Conservation (phyloP, 139 green algal genomes). For the Choricystis sp. region DNA sequence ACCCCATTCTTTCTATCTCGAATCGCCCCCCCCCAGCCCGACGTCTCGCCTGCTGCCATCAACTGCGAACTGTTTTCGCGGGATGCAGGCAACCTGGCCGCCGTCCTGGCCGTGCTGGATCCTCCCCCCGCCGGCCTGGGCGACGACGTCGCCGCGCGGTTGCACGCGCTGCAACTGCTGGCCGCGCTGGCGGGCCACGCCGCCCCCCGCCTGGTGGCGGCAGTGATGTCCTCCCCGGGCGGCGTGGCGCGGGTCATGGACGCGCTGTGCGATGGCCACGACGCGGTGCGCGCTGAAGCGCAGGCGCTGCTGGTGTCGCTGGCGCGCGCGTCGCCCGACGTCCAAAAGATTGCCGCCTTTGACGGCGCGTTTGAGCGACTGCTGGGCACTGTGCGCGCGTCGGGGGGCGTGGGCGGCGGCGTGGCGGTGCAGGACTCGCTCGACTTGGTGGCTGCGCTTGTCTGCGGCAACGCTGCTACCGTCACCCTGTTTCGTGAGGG, state of each 20-base stretch:
- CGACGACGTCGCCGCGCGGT: conserved; percentile 69
- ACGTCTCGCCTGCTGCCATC: conserved; percentile 20
- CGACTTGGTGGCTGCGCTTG: conserved; percentile 48
- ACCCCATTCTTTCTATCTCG: no score
- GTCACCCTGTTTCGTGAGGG: conserved; percentile 1
- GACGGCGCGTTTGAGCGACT: conserved; percentile 70
- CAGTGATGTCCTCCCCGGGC: conserved; percentile 46
- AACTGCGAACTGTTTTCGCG: conserved; percentile 58
- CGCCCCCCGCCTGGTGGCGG: conserved; percentile 20
- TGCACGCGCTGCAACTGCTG: conserved; percentile 63
- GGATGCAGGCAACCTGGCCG: conserved; percentile 24
- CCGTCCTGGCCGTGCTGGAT: conserved; percentile 51
- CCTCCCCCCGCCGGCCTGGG: conserved; percentile 31
- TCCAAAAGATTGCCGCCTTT: conserved; percentile 79
- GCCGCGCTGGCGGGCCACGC: conserved; percentile 24
- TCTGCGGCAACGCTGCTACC: conserved; percentile 34
- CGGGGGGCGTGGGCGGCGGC: conserved; percentile 50
- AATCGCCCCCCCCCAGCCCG: no score
- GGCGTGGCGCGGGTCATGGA: conserved; percentile 66
- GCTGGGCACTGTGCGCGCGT: conserved; percentile 48
- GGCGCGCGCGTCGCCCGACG: conserved; percentile 31
- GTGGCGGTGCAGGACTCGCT: conserved; percentile 57
- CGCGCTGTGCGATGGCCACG: conserved; percentile 42
- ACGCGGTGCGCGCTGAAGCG: conserved; percentile 58
- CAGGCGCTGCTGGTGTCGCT: conserved; percentile 58